A percentile compares a stretch with the other conserved stretches of the same genome.
Conservation (phyloP, 495 filamentous ascomycete species). For the Podospora australis region DNA sequence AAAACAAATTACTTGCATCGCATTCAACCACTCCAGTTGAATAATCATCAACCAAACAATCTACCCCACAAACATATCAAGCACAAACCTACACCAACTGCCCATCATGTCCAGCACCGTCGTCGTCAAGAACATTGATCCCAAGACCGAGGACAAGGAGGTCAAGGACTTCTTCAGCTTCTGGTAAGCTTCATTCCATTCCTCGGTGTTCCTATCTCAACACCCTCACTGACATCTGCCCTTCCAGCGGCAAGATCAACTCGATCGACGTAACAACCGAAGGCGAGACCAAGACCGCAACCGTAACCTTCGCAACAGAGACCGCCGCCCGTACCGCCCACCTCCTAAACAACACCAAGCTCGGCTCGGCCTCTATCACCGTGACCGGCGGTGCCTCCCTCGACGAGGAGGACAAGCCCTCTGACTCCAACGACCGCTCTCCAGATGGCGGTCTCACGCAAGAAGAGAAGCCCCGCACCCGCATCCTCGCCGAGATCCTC, state of each 20-base stretch:
- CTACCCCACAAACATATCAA: constrained; percentile 5
- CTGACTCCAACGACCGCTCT: constrained; percentile 47
- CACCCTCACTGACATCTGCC: constrained; percentile 18
- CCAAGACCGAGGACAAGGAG: constrained; percentile 77
- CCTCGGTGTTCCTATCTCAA: not conserved
- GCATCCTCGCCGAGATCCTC: constrained; percentile 92
- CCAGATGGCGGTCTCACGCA: constrained; percentile 57
- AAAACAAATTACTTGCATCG: not conserved
- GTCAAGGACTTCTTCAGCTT: constrained; percentile 97
- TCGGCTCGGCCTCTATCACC: constrained; percentile 72
- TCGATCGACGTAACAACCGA: constrained; percentile 67
- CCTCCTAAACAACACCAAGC: constrained; percentile 90
- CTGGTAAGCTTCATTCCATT: constrained; percentile 55
- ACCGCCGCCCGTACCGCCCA: constrained; percentile 94
- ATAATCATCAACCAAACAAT: constrained; percentile 10
- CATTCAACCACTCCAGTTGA: not conserved
- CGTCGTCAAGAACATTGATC: constrained; percentile 72
- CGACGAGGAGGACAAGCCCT: constrained; percentile 33
- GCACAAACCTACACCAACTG: too few relatives aligned
- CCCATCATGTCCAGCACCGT: constrained; percentile 32
- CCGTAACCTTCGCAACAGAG: constrained; percentile 92
- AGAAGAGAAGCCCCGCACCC: constrained; percentile 89
- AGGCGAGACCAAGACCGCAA: constrained; percentile 66
- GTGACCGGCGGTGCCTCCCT: constrained; percentile 56
- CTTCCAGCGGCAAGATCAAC: constrained; percentile 78